A percentile compares a stretch with the other conserved stretches of the same genome.
phyloP scores from a whole-genome alignment of 73 alveolate genomes.

The Tetrahymena elliotti region DNA sequence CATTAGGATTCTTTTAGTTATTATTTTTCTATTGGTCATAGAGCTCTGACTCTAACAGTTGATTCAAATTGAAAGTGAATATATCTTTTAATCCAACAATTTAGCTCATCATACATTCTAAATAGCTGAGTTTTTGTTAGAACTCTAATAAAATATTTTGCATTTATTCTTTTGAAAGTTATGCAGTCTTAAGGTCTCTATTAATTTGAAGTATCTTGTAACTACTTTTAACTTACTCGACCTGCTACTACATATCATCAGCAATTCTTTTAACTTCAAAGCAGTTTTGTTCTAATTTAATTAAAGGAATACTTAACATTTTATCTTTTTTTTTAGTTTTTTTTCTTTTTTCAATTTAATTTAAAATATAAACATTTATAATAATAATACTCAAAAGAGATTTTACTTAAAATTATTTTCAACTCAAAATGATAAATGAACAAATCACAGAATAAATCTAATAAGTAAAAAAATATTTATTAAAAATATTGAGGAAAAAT shows the following conservation, averaged over 20 bases:
- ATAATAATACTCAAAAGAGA: not conserved
- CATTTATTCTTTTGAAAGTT: not conserved
- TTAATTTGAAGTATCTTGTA: not conserved
- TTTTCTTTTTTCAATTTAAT: not conserved
- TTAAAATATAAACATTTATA: not conserved
- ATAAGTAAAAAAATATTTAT: no score
- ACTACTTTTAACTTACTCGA: not conserved
- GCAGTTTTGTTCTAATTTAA: not conserved
- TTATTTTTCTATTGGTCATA: not conserved
- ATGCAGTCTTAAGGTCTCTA: not conserved
- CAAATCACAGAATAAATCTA: no score
- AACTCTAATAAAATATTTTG: not conserved
- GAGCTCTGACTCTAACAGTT: not conserved
- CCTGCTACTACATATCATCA: not conserved
- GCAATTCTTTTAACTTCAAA: not conserved
- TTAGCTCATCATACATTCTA: not conserved
- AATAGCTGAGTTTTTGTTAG: not conserved
- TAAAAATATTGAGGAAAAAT: no score
- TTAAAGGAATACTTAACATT: not conserved
- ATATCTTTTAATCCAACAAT: not conserved
- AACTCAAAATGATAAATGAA: no score
- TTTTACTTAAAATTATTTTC: not conserved
- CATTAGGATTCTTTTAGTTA: not conserved
- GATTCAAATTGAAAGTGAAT: not conserved
- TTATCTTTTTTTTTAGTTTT: not conserved